Conservation (phyloP, 768 basidiomycete species). For the Clathrus columnatus region DNA sequence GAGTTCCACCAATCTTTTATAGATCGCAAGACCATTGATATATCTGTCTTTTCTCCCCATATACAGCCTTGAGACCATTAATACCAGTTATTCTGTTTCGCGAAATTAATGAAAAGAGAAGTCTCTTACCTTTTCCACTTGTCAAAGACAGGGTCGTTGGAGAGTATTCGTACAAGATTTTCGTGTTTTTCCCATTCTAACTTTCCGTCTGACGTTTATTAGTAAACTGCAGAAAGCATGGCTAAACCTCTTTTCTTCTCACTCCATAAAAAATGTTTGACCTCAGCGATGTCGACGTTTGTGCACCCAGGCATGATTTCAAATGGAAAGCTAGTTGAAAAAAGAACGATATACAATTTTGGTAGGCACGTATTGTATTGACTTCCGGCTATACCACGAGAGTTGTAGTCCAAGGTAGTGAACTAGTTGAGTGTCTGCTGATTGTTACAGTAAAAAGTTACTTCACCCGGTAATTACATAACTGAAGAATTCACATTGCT, state of each 20-base stretch:
- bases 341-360: too few species aligned
- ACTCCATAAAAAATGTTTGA: constrained; percentile 47
- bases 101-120: neutral
- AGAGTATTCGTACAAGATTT: constrained; percentile 36
- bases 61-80: constrained; percentile 35
- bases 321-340: too few species aligned
- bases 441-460: too few species aligned
- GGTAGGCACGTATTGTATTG: too few species aligned
- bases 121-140: constrained; percentile 49
- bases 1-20: constrained; percentile 52
- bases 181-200: constrained; percentile 41
- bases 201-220: constrained; percentile 34
- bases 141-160: constrained; percentile 50
- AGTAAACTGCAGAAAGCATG: neutral
- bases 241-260: constrained; percentile 21
- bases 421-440: too few species aligned
- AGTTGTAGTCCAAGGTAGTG: too few species aligned
- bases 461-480: too few species aligned
- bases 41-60: constrained; percentile 51
- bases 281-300: constrained; percentile 32
- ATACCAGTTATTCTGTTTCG: neutral
- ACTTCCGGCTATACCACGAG: too few species aligned
- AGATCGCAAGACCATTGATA: constrained; percentile 43
- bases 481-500: too few species aligned
- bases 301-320: constrained; percentile 38